Conservation (phyloP, 371 early-diverging fungal genomes). For the Mortierella sp. region DNA sequence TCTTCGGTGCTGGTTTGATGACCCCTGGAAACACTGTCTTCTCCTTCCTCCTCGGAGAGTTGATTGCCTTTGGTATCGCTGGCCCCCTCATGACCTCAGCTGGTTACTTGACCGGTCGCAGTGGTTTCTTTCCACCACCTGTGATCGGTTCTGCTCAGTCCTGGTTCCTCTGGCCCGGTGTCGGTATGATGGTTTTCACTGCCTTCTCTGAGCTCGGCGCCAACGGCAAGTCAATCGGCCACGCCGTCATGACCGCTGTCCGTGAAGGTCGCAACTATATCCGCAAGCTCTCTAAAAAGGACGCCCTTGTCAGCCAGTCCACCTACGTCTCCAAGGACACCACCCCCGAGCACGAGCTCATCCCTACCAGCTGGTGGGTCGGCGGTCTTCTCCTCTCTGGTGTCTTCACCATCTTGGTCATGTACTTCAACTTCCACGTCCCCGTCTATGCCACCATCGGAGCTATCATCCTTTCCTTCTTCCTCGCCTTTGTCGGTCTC, state of each 20-base stretch:
- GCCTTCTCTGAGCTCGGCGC: conserved; percentile 73
- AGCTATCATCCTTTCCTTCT: conserved; percentile 73
- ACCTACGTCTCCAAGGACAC: conserved; percentile 56
- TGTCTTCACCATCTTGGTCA: conserved; percentile 71
- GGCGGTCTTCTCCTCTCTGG: conserved; percentile 67
- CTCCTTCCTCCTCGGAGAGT: conserved; percentile 69
- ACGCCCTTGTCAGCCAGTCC: conserved; percentile 3
- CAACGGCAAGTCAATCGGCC: conserved; percentile 61
- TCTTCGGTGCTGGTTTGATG: conserved; percentile 82
- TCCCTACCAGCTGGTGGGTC: conserved; percentile 74
- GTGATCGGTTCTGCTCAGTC: conserved; percentile 59
- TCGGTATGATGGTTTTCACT: conserved; percentile 76
- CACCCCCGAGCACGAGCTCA: conserved; percentile 62
- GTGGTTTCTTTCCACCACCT: conserved; percentile 56
- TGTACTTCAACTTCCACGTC: conserved; percentile 69
- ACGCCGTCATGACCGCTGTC: conserved; percentile 64
- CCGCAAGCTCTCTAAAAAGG: conserved; percentile 53
- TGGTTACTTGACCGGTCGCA: conserved; percentile 59
- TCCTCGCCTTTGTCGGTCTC: conserved; percentile 78
- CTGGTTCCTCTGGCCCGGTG: conserved; percentile 80
- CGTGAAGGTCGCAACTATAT: conserved; percentile 21
- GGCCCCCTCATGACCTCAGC: conserved; percentile 62
- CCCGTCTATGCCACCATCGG: conserved; percentile 70
- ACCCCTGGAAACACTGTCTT: conserved; percentile 70
- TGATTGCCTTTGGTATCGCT: conserved; percentile 70